Base-by-base conservation (phyloP, 208 protist genomes). In the Leishmania major region DNA sequence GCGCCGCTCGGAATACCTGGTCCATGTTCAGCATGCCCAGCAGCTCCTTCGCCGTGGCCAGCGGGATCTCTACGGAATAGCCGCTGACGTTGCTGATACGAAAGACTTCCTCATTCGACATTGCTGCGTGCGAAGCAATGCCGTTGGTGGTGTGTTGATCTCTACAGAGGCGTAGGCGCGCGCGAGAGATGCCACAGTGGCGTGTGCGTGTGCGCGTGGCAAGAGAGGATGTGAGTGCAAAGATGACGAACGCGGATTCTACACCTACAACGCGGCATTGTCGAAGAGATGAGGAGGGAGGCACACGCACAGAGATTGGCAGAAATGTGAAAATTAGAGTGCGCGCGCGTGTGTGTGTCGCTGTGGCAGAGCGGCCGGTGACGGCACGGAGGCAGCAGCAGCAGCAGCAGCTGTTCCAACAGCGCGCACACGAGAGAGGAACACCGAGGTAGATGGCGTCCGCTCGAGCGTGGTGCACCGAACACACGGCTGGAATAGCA, bases 11-110 rank as follows among this genome's bases (percentile, higher is more conserved):
- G 49, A 90, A 84, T 55, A 87, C 53, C 75, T 87, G 72, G 49
- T 83, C 85, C 28, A 81, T 64, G 66, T 83, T 71, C 0, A 89
- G 78, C 40, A 83, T 89, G 43, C 87, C 80, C 17, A 88, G 79
- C 15, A 92, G 74, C 62, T 83, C 73, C 55, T 81, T 81, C 35
- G 87, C 88, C 31, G 80, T 73, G 25, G 67, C 85, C 59, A 80
- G 84, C 31, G 87, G 88, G 22, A 92, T 84, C 40, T 79, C 81
- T 13, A 89, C 85, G 40, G 49, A 45, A 71, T 88, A 47, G 62
- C 76, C 76, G 57, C 40, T 85, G 66, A 47, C 62, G 80, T 83
- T 94, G 37, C 70, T 75, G 49, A 88, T 78, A 55, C 31, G 59
- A 74, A 85, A 85, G 19, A 75, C 35, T n/a, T 85, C 82, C 49